A percentile compares a stretch with the other conserved stretches of the same genome.
Conservation (phyloP, 2,329 filamentous ascomycete species). For the Alternaria sp. region DNA sequence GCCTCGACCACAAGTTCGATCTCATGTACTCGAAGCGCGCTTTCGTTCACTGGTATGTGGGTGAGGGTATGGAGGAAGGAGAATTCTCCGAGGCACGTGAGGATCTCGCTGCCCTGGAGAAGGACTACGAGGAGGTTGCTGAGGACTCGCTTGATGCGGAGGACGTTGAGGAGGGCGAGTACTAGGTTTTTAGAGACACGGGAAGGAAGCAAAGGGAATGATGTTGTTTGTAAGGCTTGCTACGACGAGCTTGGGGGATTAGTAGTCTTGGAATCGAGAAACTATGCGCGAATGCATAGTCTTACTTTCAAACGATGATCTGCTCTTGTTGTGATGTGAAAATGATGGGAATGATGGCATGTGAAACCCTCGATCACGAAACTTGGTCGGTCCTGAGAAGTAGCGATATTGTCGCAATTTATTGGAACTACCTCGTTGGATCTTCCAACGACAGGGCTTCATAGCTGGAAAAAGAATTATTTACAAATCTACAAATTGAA, state of each 20-base stretch:
- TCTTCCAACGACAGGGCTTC: background rate
- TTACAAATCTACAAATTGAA: background rate
- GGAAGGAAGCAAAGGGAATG: background rate
- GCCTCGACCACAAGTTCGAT: conserved; percentile 76
- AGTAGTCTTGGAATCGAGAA: background rate
- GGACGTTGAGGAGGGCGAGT: conserved; percentile 58
- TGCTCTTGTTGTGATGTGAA: background rate
- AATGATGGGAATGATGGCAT: background rate
- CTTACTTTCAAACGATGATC: background rate
- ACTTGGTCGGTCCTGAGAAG: background rate
- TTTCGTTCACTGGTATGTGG: conserved; percentile 81
- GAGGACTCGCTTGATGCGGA: conserved; percentile 70
- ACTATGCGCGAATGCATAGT: background rate
- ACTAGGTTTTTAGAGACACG: conserved; percentile 29
- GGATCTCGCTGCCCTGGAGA: conserved; percentile 83
- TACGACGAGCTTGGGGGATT: background rate
- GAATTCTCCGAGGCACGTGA: conserved; percentile 88
- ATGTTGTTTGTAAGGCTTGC: conserved; percentile 30
- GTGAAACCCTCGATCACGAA: background rate
- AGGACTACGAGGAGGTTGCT: conserved; percentile 86
- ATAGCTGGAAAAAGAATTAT: background rate
- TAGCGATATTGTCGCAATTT: background rate
- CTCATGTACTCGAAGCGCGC: conserved; percentile 81
- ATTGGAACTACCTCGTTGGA: background rate
- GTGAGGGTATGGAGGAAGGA: conserved; percentile 91